Conservation (phyloP, 257 asterid genomes). For the Solanum pinnatisectum region DNA sequence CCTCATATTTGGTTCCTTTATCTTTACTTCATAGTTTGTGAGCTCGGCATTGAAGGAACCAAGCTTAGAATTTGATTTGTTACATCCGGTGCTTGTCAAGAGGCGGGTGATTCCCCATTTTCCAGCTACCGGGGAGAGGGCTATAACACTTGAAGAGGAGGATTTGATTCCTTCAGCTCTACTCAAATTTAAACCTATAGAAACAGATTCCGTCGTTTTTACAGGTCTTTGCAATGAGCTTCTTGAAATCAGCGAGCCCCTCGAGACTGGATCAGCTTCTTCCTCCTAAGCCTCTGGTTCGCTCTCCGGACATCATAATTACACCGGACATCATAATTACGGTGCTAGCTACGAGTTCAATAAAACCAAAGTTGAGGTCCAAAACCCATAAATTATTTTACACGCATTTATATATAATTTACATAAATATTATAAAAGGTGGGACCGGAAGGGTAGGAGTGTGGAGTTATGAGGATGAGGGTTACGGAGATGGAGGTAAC, state of each 20-base stretch:
- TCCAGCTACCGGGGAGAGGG: constrained; percentile 44
- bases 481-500: too few species aligned
- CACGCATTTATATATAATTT: too few species aligned
- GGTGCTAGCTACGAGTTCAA: too few species aligned
- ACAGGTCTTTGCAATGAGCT: constrained; percentile 79
- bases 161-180: constrained; percentile 93
- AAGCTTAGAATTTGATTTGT: constrained; percentile 67
- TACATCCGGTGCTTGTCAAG: constrained; percentile 59
- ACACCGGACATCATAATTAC: not conserved
- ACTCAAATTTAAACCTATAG: constrained; percentile 68
- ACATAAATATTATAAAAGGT: too few species aligned
- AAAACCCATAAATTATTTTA: too few species aligned
- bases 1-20: not conserved
- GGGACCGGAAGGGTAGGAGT: too few species aligned
- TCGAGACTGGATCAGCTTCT: constrained; percentile 19
- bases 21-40: constrained; percentile 38
- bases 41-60: constrained; percentile 77
- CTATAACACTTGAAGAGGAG: constrained; percentile 62
- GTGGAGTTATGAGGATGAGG: too few species aligned
- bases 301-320: not conserved
- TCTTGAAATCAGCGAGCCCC: constrained; percentile 66
- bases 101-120: constrained; percentile 63
- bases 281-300: not conserved
- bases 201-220: constrained; percentile 58
- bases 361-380: too few species aligned